Evolutionary conservation across 768 basidiomycete genomes (phyloP), one percentile per base, ranked within the genome.

Genomic region (Kwoniella bestiolae): DNA sequence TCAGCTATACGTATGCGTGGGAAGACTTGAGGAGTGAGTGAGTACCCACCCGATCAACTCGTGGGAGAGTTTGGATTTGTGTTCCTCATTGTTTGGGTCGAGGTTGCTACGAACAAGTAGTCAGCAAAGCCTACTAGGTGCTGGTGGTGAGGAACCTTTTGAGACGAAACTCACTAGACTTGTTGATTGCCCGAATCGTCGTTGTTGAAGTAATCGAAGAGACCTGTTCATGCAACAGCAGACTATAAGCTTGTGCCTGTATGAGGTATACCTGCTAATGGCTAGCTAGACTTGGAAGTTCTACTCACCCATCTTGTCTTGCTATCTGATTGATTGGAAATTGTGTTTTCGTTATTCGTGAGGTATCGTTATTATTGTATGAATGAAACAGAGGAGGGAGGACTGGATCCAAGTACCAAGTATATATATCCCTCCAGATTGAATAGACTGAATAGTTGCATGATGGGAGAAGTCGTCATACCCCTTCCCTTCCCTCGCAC

Each of bases 201-300:
- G 68, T 72, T 72, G 67, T 75, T 67, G 72, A 77, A 77, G 67
- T 66, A 77, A 60, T 77, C 74, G 62, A 77, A 74, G 57, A 77
- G 73, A 31, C 72, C 75, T 70, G 56, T 66, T 16, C 55, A 69
- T 7, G 28, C n/a, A 26, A 11, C 14, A 57, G 25, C 12, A 18
- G 11, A 8, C 14, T 16, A 31, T 21, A 23, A 51, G 26, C 23
- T 51, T 5, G n/a, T 12, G 28, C 12, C 9, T 9, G 5, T 16
- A 11, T 25, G 21, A 7, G 14, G 26, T 14, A 16, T 51, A 26
- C 50, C 12, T 7, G 7, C 14, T 16, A 3, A 28, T 21, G 6
- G 6, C n/a, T 47, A 47, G 23, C 14, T 11, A 21, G 14, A 47
- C 6, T 9, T 9, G 45, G 8, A n/a, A 21, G 26, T 25, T 5